Evolutionary conservation across 2,329 filamentous ascomycete species (phyloP), one percentile per base, ranked within the genome.

Genomic region (Fusarium nisikadoi): DNA sequence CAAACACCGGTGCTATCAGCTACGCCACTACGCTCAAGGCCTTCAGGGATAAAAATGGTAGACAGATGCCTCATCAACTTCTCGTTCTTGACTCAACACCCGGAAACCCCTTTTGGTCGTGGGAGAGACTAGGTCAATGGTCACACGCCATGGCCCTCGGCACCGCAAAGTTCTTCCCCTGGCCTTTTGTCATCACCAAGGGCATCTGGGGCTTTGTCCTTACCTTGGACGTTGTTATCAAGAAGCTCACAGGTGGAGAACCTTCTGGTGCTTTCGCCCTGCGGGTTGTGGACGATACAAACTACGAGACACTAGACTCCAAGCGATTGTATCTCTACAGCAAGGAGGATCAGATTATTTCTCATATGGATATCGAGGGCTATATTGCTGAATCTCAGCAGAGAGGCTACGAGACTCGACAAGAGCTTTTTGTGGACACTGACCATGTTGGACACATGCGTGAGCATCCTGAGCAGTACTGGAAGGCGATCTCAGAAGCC

Each of bases 401-500:
- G 17, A 81, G 82, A 58, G 90, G 89, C 0, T 90, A 86, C 70
- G 75, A 77, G 27, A 84, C 86, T 4, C 80, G 83, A 3, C 80
- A 83, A 25, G 86, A 88, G 63, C 74, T 86, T 35, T 92, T 92
- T 68, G 84, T 88, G 54, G 86, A 85, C 8, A 89, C 86, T 54
- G 81, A 84, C 3, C 90, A 92, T 78, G 90, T 90, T 23, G 88
- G 87, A 3, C 89, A 92, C 75, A 86, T 92, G 81, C 82, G 86
- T 23, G 80, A 84, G 78, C 85, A 90, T 61, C 85, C 86, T 2
- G 83, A 83, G 36, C 82, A 86, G 76, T 92, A 92, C 75, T 92
- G 90, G 90, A 76, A 71, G 3, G 79, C 82, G 1, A 84, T 87
- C 13, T 55, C 58, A 16, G 62, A 68, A 6, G 76, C 78, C 3